Base-by-base conservation (phyloP, 140 eudicot genomes). In the Senecio squalidus region DNA sequence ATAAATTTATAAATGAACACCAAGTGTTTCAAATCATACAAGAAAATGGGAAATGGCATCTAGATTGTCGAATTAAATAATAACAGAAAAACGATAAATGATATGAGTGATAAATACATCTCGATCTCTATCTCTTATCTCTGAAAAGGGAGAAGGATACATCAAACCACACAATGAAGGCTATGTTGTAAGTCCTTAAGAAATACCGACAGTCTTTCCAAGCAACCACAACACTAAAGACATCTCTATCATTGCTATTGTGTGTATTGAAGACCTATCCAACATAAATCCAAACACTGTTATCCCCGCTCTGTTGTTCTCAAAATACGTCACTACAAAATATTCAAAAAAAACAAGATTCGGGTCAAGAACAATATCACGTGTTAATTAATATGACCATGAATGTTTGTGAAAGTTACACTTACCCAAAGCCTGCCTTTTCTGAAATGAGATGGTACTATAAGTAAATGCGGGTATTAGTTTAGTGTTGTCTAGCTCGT, bases 191-290 rank as follows among this genome's bases (percentile, higher is more conserved):
- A 23, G 15, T 16, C 9, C 22, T 77, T 70, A 88, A 70, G 80
- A 76, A 66, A 78, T 85, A 46, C 86, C 92, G 51, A 87, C 54
- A 0, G 98, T 92, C 76, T 87, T 79, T 23, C 95, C 95, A 20
- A 92, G 98, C 78, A 92, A 69, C 98, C 98, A 92, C 40, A 92
- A 77, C 25, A 92, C 87, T 4, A 92, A 60, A 8, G 98, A 87
- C 74, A 92, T 47, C 73, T 92, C 98, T 52, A 92, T 66, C 55
- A 95, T 89, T 27, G 76, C 87, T 65, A 87, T 87, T 5, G 94
- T 80, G 62, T 88, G 95, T 3, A 92, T 71, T 18, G 89, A 74
- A 24, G 78, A 67, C 70, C 98, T 81, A 55, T 92, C 98, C 72
- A 92, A 70, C 95, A 80, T 79, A 58, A 85, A 87, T 11, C 98